Evolutionary conservation across 176 grass and related monocot genomes (phyloP).

Genomic region (Avena sativa): DNA sequence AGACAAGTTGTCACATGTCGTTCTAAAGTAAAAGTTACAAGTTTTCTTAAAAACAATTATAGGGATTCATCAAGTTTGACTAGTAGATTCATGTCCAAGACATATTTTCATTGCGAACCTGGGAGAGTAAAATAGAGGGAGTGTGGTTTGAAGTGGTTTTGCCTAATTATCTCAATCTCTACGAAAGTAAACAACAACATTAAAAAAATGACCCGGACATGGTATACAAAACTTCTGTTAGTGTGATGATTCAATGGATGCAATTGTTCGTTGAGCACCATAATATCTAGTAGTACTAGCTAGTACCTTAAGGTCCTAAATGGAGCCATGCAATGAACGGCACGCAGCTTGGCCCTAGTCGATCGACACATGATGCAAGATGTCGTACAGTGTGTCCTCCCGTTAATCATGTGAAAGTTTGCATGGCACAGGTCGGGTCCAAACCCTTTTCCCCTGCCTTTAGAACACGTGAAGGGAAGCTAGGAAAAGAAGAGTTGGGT

Average conservation of each 20-base stretch:
- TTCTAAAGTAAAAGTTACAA: background rate
- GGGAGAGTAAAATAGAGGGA: background rate
- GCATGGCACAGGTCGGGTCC: constrained; percentile 35
- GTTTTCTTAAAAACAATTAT: no score
- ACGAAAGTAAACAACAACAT: background rate
- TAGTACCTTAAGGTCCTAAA: background rate
- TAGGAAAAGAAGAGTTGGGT: constrained; percentile 34
- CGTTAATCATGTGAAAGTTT: constrained; percentile 55
- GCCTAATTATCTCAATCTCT: background rate
- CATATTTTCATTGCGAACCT: background rate
- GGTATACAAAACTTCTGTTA: background rate
- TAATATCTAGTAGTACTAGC: background rate
- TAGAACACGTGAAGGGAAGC: constrained; percentile 27
- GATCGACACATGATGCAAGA: constrained; percentile 16
- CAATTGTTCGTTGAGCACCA: background rate
- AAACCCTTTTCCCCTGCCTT: background rate
- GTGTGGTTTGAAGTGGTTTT: background rate
- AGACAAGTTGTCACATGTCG: background rate
- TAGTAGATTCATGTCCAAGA: background rate
- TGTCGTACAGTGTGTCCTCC: constrained; percentile 35
- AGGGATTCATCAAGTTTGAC: background rate
- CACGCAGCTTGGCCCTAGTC: background rate
- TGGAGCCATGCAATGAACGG: constrained; percentile 13
- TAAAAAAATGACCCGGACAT: background rate
- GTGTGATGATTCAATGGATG: background rate